Evolutionary conservation across 2,329 filamentous ascomycete species (phyloP).

Genomic region (Aspergillus phoenicis): DNA sequence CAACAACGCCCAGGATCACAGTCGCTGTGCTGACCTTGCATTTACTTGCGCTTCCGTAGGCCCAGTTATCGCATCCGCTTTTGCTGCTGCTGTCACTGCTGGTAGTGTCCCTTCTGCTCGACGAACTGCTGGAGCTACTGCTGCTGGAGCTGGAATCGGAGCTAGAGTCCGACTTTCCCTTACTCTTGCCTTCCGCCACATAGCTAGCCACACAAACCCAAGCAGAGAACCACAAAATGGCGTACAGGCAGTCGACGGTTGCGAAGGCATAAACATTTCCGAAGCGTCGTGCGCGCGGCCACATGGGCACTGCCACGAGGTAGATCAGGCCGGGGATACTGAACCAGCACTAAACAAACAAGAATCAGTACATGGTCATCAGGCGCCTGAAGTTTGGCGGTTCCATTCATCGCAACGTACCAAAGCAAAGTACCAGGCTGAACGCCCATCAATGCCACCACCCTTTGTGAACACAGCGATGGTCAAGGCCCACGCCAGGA

Average conservation of each 20-base stretch:
- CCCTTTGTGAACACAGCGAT: conserved; percentile 61
- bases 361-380: neutral
- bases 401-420: conserved; percentile 41
- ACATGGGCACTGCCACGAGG: conserved; percentile 63
- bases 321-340: conserved; percentile 62
- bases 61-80: conserved; percentile 57
- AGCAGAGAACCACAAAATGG: conserved; percentile 62
- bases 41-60: conserved; percentile 57
- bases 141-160: conserved; percentile 37
- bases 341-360: conserved; percentile 57
- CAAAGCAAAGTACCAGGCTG: conserved; percentile 60
- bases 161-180: conserved; percentile 43
- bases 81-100: conserved; percentile 42
- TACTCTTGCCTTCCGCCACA: conserved; percentile 56
- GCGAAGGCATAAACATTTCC: conserved; percentile 64
- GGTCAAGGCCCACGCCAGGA: conserved; percentile 60
- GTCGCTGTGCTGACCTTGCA: conserved; percentile 60
- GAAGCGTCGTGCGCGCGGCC: conserved; percentile 60
- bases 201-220: conserved; percentile 60
- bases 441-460: conserved; percentile 56
- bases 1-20: conserved; percentile 58
- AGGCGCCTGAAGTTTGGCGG: neutral
- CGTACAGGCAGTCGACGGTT: conserved; percentile 56
- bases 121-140: conserved; percentile 32
- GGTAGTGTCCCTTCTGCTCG: conserved; percentile 22